Percentiles rank a stretch among this genome's conserved stretches.
Evolutionary conservation across 306 rosid species (phyloP).

Genomic region (Sphenostylis stenocarpa): DNA sequence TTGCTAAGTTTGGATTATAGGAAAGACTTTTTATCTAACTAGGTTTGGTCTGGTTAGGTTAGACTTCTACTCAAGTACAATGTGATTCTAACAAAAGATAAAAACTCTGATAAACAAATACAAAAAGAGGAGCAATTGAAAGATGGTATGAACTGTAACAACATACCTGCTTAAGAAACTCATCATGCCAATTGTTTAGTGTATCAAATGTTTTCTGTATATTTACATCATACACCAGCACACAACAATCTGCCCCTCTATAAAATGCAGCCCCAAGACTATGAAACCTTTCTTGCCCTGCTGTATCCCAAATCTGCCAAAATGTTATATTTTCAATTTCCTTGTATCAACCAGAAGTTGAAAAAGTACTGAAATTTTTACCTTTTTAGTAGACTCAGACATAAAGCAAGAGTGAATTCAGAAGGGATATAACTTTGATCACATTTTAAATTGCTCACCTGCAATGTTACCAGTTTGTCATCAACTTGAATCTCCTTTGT

Average conservation of each 20-base stretch:
- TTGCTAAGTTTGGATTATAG: background rate
- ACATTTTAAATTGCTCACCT: conserved; percentile 48
- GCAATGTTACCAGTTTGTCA: conserved; percentile 76
- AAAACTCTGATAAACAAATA: background rate
- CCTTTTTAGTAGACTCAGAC: background rate
- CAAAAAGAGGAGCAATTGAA: background rate
- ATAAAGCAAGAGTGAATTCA: background rate
- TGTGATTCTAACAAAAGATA: background rate
- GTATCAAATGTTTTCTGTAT: conserved; percentile 62
- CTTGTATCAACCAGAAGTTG: background rate
- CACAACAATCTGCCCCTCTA: conserved; percentile 95
- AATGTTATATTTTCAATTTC: background rate
- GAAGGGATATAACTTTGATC: background rate
- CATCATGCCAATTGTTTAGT: conserved; percentile 80
- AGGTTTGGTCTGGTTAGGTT: background rate
- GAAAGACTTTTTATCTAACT: background rate
- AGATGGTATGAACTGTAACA: background rate
- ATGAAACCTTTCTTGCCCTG: conserved; percentile 93
- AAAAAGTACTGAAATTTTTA: background rate
- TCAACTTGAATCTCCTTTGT: conserved; percentile 86
- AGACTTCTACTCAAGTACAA: background rate
- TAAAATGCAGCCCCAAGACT: conserved; percentile 87
- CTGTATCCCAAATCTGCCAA: conserved; percentile 94
- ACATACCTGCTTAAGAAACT: conserved; percentile 81
- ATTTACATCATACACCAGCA: conserved; percentile 84